Conservation (phyloP, 352 stramenopile genomes). For the Phytopythium cucurbitacearum region DNA sequence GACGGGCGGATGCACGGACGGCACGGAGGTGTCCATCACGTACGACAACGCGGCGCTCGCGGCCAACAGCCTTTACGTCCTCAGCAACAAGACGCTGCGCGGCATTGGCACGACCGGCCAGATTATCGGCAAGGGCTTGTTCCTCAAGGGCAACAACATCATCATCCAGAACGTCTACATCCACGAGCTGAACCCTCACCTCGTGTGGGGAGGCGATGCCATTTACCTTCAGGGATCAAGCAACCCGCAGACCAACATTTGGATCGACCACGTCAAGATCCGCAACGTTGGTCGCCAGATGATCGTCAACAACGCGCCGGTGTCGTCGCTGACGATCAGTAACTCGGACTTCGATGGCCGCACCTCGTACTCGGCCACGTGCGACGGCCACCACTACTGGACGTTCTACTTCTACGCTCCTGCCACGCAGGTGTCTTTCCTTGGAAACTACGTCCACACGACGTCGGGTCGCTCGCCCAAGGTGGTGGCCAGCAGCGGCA, state of each 20-base stretch:
- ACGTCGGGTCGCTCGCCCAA: constrained; percentile 32
- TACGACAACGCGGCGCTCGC: constrained; percentile 16
- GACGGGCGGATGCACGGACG: constrained; percentile 35
- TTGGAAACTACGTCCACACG: constrained; percentile 33
- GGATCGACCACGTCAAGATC: constrained; percentile 49
- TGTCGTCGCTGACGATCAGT: constrained; percentile 36
- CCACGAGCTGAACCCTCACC: constrained; percentile 42
- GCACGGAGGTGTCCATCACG: constrained; percentile 13
- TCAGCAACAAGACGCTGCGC: constrained; percentile 40
- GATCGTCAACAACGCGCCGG: constrained; percentile 29
- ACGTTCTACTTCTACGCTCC: constrained; percentile 27
- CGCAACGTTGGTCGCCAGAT: constrained; percentile 31
- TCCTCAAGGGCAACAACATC: constrained; percentile 31
- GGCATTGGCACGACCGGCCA: constrained; percentile 30
- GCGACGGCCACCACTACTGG: constrained; percentile 54
- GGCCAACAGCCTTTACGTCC: constrained; percentile 21
- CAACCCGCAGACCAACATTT: constrained; percentile 26
- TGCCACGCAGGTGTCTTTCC: constrained; percentile 18
- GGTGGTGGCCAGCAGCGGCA: constrained; percentile 9
- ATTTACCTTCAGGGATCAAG: constrained; percentile 22
- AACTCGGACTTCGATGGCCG: constrained; percentile 51
- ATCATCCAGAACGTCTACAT: constrained; percentile 53
- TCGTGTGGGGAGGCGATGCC: constrained; percentile 28
- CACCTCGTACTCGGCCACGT: constrained; percentile 34
- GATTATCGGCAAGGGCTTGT: constrained; percentile 36